Evolutionary conservation across 768 basidiomycete genomes (phyloP), one percentile per base, ranked within the genome.

Genomic region (Amanita phalloides): DNA sequence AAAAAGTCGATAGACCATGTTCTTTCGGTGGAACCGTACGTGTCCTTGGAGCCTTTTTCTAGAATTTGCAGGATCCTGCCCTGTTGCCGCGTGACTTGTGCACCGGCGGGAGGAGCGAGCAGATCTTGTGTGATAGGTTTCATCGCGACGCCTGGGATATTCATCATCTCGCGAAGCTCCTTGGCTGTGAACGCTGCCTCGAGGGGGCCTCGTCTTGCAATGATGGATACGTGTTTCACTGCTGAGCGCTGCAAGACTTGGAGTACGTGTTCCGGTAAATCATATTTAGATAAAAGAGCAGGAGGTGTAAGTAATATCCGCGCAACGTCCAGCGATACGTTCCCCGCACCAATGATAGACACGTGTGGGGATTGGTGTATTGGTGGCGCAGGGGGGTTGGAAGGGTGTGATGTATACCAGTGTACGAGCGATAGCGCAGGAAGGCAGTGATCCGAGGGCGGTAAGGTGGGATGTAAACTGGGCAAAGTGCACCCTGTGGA

Each of bases 351-450:
- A 41, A 98, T 84, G 49, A 99, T 69, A 1, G 89, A 81, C 26
- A 94, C 81, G 57, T 94, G 86, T 2, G 72, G 62, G 3, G 79
- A 66, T 37, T 74, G 75, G 28, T 88, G 78, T 1, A 92, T 74
- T 0, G 82, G 71, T 1, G 86, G 82, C 0, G 85, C 25, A 0
- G 74, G 62, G 0, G 77, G 73, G 8, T 72, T 69, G 7, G 81
- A 81, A 1, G 94, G 94, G 64, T 98, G 92, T 44, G 78, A 83
- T 10, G 95, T 98, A 69, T 99, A 98, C 94, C 93, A 97, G 57
- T 93, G 88, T 1, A 99, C 93, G 39, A 99, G 67, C 0, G 79
- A 81, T 3, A 96, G 72, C 0, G 93, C 92, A 1, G 91, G 80
- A 2, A 84, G 64, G 76, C 87, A 68, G 8, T 23, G 21, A 68